These are phyloP conservation scores for Gentiana straminea DNA, from an alignment of 257 asterid genomes.

Conservation along the genomic window DNA sequence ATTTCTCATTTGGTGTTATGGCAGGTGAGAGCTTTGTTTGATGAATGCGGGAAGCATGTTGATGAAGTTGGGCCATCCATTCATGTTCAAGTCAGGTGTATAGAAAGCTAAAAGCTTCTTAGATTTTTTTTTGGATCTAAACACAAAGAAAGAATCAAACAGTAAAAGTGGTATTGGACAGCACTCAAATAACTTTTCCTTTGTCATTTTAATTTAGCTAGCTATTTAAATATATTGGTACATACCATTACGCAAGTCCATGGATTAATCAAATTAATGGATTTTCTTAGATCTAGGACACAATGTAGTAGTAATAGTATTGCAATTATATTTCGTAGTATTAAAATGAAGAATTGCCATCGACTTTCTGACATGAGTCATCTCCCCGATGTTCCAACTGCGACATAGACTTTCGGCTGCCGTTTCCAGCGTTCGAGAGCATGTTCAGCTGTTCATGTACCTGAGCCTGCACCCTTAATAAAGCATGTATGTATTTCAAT, in stretches of 20 bases:
- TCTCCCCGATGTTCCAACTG: constrained; percentile 40
- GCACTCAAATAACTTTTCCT: neutral
- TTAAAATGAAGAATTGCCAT: constrained; percentile 21
- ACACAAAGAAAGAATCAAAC: no score
- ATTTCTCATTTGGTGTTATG: constrained; percentile 15
- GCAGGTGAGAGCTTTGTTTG: constrained; percentile 94
- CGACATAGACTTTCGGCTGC: constrained; percentile 52
- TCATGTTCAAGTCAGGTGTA: constrained; percentile 69
- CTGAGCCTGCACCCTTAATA: constrained; percentile 81
- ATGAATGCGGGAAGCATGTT: constrained; percentile 70
- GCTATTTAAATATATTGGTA: no score
- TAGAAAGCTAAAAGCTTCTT: neutral
- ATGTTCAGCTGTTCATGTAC: constrained; percentile 74
- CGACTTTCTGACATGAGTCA: constrained; percentile 40
- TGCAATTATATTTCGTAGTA: neutral
- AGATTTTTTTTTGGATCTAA: no score
- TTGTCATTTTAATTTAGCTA: no score
- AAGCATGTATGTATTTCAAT: constrained; percentile 82
- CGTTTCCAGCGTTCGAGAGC: constrained; percentile 64
- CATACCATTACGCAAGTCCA: no score
- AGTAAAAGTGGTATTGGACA: constrained; percentile 34
- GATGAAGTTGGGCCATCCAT: constrained; percentile 85
- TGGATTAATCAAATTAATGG: no score
- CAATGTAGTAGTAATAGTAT: no score
- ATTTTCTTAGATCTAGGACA: no score